Conservation (phyloP, 2,329 filamentous ascomycete species). For the Aspergillus terreus region DNA sequence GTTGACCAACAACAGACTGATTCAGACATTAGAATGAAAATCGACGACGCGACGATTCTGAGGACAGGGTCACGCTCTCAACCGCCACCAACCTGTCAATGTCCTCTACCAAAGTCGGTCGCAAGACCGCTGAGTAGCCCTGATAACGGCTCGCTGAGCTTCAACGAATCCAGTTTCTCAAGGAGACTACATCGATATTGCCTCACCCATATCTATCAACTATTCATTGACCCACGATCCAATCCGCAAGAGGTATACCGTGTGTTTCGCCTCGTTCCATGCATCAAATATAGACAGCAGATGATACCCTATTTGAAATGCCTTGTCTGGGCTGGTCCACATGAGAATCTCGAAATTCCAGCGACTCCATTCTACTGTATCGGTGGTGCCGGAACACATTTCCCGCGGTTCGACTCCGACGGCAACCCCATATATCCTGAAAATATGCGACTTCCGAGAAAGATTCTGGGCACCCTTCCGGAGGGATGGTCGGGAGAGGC, state of each 20-base stretch:
- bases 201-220: conserved; percentile 58
- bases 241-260: conserved; percentile 49
- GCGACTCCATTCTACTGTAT: conserved; percentile 61
- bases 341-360: conserved; percentile 56
- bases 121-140: neutral
- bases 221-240: conserved; percentile 49
- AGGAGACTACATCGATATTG: conserved; percentile 65
- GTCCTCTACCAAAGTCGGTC: neutral
- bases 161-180: conserved; percentile 65
- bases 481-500: neutral
- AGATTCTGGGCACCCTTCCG: conserved; percentile 11
- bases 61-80: neutral
- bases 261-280: conserved; percentile 65
- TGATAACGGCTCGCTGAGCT: conserved; percentile 50
- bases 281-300: conserved; percentile 48
- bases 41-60: neutral
- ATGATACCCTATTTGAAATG: conserved; percentile 36
- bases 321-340: conserved; percentile 35
- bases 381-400: conserved; percentile 67
- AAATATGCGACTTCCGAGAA: conserved; percentile 21
- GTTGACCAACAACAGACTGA: neutral
- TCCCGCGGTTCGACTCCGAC: conserved; percentile 38
- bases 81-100: neutral
- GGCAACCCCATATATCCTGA: conserved; percentile 32
- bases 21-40: neutral